Evolutionary conservation across 805 yeast species (phyloP).

Genomic region (Cyberlindnera mississippiensis): DNA sequence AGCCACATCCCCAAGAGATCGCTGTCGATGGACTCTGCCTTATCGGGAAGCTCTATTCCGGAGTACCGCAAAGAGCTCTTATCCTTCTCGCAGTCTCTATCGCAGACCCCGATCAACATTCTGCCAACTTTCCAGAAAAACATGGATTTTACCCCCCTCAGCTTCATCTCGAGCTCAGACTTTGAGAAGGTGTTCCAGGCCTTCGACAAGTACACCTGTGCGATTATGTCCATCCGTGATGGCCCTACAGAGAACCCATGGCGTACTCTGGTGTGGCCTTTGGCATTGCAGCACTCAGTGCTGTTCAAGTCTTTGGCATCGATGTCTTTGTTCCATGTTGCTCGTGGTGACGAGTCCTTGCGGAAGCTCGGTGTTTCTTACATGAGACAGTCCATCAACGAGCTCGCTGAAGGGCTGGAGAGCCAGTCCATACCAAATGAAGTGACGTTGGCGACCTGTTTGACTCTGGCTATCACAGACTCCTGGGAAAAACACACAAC

Average conservation of each 20-base stretch:
- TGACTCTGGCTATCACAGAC: conserved; percentile 61
- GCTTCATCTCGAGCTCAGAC: conserved; percentile 4
- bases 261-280: conserved; percentile 53
- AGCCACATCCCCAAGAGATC: conserved; percentile 13
- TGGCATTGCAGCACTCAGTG: conserved; percentile 52
- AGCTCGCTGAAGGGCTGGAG: conserved; percentile 53
- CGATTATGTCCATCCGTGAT: conserved; percentile 58
- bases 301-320: conserved; percentile 61
- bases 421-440: conserved; percentile 50
- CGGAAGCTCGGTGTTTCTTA: conserved; percentile 49
- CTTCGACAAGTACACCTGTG: conserved; percentile 45
- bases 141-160: no score
- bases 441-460: conserved; percentile 61
- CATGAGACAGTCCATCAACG: conserved; percentile 58
- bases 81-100: conserved; percentile 15
- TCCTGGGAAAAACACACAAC: conserved; percentile 66
- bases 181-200: conserved; percentile 28
- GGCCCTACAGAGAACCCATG: conserved; percentile 68
- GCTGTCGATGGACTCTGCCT: conserved; percentile 20
- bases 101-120: conserved; percentile 1
- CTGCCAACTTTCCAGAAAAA: background rate
- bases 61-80: conserved; percentile 23
- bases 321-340: conserved; percentile 61
- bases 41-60: conserved; percentile 19
- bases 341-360: conserved; percentile 40